A percentile compares a stretch with the other conserved stretches of the same genome.
These are phyloP conservation scores for Brachypodium distachyon DNA, from an alignment of 202 grass and related monocot genomes.

Conservation along the genomic window DNA sequence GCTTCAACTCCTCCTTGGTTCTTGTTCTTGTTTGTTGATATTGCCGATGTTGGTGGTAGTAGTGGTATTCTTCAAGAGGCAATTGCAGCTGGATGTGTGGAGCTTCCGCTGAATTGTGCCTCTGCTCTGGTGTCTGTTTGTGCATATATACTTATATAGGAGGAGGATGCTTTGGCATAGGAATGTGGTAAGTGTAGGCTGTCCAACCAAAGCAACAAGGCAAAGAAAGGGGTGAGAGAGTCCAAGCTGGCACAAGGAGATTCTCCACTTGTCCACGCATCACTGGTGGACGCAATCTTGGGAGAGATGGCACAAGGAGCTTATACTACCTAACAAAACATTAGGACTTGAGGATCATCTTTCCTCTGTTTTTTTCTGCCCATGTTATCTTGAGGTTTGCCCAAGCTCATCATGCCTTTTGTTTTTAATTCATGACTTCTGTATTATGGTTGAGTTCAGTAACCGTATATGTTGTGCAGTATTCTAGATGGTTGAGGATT, in stretches of 20 bases:
- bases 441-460: neutral
- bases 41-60: neutral
- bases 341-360: neutral
- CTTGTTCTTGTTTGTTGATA: neutral
- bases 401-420: constrained; percentile 15
- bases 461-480: neutral
- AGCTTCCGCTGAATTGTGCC: neutral
- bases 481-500: neutral
- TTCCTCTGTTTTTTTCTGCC: neutral
- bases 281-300: constrained; percentile 3
- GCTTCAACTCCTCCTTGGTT: neutral
- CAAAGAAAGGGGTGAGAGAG: constrained; percentile 7
- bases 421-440: neutral
- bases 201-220: constrained; percentile 34
- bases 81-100: constrained; percentile 24
- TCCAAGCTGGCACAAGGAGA: constrained; percentile 26
- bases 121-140: neutral
- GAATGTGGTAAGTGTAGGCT: constrained; percentile 23
- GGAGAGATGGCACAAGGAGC: neutral
- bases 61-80: neutral
- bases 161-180: constrained; percentile 5
- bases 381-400: constrained; percentile 16
- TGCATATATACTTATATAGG: constrained; percentile 2
- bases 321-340: neutral
- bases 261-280: constrained; percentile 22